Evolutionary conservation across 345 rosid species (phyloP).

Genomic region (Aegle marmelos): DNA sequence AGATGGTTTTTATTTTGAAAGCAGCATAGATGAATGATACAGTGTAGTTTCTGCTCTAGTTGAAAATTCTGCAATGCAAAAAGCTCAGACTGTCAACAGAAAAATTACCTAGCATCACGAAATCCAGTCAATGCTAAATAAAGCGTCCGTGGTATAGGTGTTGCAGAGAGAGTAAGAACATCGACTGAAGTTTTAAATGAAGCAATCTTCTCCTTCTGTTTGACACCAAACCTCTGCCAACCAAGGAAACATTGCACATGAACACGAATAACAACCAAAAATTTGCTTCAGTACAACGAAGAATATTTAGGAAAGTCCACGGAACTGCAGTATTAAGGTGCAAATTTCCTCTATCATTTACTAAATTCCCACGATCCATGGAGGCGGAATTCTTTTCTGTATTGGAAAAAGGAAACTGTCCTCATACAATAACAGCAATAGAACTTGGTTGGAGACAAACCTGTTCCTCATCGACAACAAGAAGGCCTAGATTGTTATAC

Average conservation of each 20-base stretch:
- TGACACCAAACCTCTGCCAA: constrained; percentile 90
- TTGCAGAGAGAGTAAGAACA: constrained; percentile 93
- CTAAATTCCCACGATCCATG: neutral
- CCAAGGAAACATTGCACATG: constrained; percentile 23
- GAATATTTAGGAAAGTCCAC: neutral
- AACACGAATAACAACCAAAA: constrained; percentile 11
- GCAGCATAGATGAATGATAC: neutral
- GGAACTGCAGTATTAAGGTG: neutral
- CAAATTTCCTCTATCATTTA: too few species aligned
- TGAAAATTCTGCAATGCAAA: neutral
- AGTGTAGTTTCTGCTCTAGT: neutral
- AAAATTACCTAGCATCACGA: constrained; percentile 93
- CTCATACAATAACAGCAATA: constrained; percentile 2
- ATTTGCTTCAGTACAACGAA: neutral
- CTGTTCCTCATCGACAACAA: constrained; percentile 99
- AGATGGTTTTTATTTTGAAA: neutral
- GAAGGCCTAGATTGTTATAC: constrained; percentile 89
- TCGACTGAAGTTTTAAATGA: constrained; percentile 92
- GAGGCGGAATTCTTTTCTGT: too few species aligned
- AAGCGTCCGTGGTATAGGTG: constrained; percentile 96
- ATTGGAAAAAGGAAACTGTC: too few species aligned
- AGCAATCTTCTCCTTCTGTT: constrained; percentile 97
- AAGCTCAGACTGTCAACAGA: constrained; percentile 10
- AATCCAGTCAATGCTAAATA: constrained; percentile 95
- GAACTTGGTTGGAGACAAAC: constrained; percentile 38